Evolutionary conservation across 208 protist genomes (phyloP).

Genomic region (Acanthamoeba triangularis): DNA sequence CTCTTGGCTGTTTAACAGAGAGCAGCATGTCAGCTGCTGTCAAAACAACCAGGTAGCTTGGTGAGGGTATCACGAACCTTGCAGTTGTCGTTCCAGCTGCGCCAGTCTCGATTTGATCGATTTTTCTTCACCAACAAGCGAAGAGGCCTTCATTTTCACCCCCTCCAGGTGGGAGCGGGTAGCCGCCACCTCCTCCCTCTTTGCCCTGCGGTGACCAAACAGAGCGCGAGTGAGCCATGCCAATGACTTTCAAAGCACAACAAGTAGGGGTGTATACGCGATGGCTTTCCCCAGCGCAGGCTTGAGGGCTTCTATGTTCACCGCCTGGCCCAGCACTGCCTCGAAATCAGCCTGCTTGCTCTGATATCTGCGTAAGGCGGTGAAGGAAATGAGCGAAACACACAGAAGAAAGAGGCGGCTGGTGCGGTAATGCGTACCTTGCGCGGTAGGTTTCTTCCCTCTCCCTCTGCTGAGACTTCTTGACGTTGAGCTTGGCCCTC

Average conservation of each 20-base stretch:
- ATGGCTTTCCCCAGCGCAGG: background rate
- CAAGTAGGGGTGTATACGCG: background rate
- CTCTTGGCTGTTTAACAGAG: background rate
- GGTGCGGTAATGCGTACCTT: background rate
- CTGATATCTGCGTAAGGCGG: background rate
- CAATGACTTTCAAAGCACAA: background rate
- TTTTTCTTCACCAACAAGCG: conserved; percentile 27
- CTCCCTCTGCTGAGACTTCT: conserved; percentile 13
- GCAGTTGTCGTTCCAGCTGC: conserved; percentile 12
- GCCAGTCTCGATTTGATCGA: background rate
- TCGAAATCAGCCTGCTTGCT: background rate
- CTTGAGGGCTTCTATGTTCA: background rate
- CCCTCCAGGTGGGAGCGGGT: background rate
- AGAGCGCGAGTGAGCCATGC: background rate
- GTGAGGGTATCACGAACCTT: background rate
- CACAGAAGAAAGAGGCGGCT: background rate
- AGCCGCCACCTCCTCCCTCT: background rate
- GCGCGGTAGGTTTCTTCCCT: conserved; percentile 45
- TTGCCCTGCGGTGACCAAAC: background rate
- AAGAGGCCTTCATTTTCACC: conserved; percentile 9
- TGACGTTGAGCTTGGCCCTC: conserved; percentile 60
- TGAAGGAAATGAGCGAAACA: background rate
- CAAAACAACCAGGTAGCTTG: background rate
- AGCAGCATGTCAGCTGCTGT: background rate
- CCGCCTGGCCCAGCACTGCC: background rate